Evolutionary conservation across 148 eudicot genomes (phyloP).

Genomic region (Vaccinium vitisidaea): DNA sequence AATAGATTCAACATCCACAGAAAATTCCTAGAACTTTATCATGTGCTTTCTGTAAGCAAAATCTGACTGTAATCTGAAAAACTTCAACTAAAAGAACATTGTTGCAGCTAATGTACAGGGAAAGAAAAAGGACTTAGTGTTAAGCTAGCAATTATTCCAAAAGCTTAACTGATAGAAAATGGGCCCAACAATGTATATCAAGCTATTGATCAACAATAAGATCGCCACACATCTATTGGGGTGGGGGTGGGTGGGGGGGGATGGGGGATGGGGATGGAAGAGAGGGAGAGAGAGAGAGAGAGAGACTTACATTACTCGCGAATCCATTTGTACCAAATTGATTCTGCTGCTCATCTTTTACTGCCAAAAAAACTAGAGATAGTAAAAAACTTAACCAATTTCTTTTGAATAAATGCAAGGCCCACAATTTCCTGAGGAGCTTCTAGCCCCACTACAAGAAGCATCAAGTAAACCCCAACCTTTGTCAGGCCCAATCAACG

Average conservation of each 20-base stretch:
- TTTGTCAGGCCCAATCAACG: slow-evolving; percentile 29
- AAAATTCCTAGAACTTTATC: background rate
- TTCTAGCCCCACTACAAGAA: slow-evolving; percentile 10
- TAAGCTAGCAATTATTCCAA: background rate
- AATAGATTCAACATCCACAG: background rate
- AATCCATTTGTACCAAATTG: slow-evolving; percentile 36
- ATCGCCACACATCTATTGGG: background rate
- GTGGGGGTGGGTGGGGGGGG: no score
- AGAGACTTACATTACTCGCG: slow-evolving; percentile 51
- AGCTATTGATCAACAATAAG: background rate
- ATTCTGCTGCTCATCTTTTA: slow-evolving; percentile 39
- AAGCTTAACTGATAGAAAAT: background rate
- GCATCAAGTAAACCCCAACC: slow-evolving; percentile 43
- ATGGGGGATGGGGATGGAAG: no score
- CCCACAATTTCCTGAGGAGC: background rate
- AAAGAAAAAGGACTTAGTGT: background rate
- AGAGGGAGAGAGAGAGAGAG: no score
- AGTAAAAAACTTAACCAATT: background rate
- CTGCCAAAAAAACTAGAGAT: slow-evolving; percentile 27
- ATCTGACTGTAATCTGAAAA: background rate
- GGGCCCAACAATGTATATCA: background rate
- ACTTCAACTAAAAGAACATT: background rate
- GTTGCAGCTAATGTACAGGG: background rate
- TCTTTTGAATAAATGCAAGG: slow-evolving; percentile 9
- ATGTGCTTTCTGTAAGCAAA: background rate